Evolutionary conservation across 2,329 filamentous ascomycete species (phyloP).

Genomic region (Setomelanomma holmii): DNA sequence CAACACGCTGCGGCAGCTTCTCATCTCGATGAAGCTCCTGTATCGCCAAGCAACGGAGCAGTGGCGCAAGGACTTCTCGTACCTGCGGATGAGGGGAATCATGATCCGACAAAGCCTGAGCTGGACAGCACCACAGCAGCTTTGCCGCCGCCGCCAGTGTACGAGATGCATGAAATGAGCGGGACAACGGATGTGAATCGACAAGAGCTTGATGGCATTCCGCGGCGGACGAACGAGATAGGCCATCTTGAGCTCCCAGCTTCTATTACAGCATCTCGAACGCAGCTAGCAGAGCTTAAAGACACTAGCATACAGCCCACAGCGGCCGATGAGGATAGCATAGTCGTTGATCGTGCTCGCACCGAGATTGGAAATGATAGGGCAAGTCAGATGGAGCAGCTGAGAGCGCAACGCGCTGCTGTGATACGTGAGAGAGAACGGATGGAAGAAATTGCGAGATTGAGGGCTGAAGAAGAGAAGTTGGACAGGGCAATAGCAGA

Average conservation of each 20-base stretch:
- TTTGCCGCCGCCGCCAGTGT: too few species aligned
- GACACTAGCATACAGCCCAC: not conserved
- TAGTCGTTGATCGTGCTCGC: too few species aligned
- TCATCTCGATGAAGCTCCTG: not conserved
- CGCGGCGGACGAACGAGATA: not conserved
- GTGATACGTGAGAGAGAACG: not conserved
- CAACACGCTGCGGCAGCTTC: not conserved
- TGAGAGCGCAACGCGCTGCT: not conserved
- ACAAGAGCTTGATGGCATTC: not conserved
- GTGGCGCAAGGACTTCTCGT: not conserved
- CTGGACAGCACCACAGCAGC: not conserved
- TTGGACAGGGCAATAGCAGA: not conserved
- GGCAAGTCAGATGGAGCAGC: too few species aligned
- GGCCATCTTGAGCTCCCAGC: not conserved
- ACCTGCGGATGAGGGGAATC: not conserved
- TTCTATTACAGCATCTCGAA: not conserved
- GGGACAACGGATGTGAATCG: too few species aligned
- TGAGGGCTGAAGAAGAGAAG: not conserved
- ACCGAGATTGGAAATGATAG: too few species aligned
- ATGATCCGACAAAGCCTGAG: not conserved
- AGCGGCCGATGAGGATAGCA: not conserved
- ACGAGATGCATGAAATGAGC: too few species aligned
- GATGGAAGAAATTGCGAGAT: not conserved
- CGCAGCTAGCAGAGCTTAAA: not conserved
- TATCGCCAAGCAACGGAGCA: too few species aligned